These are phyloP conservation scores for Thraustochytrium sp. DNA, from an alignment of 352 stramenopile species.

Conservation along the genomic window DNA sequence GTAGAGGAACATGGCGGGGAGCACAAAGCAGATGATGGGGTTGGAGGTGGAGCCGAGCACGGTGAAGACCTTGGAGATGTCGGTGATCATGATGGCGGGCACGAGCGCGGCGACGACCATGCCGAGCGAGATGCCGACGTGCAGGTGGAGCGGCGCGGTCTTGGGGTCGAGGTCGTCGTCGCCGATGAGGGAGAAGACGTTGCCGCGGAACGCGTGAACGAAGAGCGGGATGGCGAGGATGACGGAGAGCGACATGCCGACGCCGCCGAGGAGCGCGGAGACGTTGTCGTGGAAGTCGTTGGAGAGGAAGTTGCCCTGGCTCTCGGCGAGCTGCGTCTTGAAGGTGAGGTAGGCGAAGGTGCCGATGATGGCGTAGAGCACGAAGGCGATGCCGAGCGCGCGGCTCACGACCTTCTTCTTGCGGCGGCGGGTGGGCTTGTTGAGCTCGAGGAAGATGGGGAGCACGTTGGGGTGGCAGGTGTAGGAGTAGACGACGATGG, in stretches of 20 bases:
- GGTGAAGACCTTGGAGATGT: constrained; percentile 72
- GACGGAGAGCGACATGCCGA: constrained; percentile 71
- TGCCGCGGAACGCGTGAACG: constrained; percentile 71
- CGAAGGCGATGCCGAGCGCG: constrained; percentile 65
- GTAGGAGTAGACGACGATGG: constrained; percentile 75
- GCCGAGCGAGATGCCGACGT: constrained; percentile 58
- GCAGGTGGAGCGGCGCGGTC: constrained; percentile 55
- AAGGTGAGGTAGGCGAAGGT: constrained; percentile 77
- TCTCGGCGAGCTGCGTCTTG: constrained; percentile 55
- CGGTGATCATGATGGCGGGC: constrained; percentile 63
- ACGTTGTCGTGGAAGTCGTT: constrained; percentile 72
- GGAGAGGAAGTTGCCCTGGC: constrained; percentile 72
- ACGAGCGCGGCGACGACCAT: constrained; percentile 59
- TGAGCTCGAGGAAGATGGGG: constrained; percentile 76
- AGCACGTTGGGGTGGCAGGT: constrained; percentile 78
- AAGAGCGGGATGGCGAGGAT: constrained; percentile 74
- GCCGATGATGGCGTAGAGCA: constrained; percentile 67
- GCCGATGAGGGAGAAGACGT: constrained; percentile 53
- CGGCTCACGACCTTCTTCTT: constrained; percentile 80
- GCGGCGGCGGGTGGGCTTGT: constrained; percentile 65
- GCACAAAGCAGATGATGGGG: constrained; percentile 73
- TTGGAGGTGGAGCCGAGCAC: constrained; percentile 74
- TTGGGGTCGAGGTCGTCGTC: constrained; percentile 50
- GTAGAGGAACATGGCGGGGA: constrained; percentile 70
- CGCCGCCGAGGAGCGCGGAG: constrained; percentile 61